Evolutionary conservation across 805 yeast species (phyloP).

Genomic region (Kodamaea kaohsiungensis): DNA sequence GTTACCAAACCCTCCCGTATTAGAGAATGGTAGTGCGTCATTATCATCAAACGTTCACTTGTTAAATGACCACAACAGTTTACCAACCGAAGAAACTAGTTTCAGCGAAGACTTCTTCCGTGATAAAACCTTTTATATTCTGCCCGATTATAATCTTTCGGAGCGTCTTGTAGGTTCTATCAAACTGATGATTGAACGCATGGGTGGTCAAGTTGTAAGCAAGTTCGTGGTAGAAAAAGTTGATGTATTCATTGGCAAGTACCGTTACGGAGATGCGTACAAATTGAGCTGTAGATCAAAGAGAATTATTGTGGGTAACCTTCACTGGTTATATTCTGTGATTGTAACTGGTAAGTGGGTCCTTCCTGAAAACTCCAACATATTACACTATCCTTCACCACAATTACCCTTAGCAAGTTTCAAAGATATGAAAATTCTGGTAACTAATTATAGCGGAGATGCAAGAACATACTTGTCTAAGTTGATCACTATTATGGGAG

Average conservation of each 20-base stretch:
- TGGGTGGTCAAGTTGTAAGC: slow-evolving; percentile 54
- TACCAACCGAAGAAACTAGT: slow-evolving; percentile 12
- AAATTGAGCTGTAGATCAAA: slow-evolving; percentile 41
- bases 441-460: slow-evolving; percentile 85
- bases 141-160: slow-evolving; percentile 58
- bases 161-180: slow-evolving; percentile 42
- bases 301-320: slow-evolving; percentile 56
- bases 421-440: slow-evolving; percentile 55
- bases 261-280: slow-evolving; percentile 59
- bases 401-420: slow-evolving; percentile 53
- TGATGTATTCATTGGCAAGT: slow-evolving; percentile 59
- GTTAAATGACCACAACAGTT: slow-evolving; percentile 11
- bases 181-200: slow-evolving; percentile 42
- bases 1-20: slow-evolving; percentile 33
- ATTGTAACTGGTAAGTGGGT: slow-evolving; percentile 55
- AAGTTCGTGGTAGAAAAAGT: slow-evolving; percentile 18
- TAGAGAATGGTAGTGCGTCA: neutral
- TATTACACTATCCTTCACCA: slow-evolving; percentile 74
- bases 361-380: slow-evolving; percentile 50
- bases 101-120: slow-evolving; percentile 33
- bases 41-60: slow-evolving; percentile 6
- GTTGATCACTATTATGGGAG: slow-evolving; percentile 71
- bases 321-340: slow-evolving; percentile 76
- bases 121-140: slow-evolving; percentile 50
- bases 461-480: slow-evolving; percentile 71